Evolutionary conservation across 2,329 filamentous ascomycete species (phyloP), one percentile per base, ranked within the genome.

Genomic region (Trichoderma koningiopsis): DNA sequence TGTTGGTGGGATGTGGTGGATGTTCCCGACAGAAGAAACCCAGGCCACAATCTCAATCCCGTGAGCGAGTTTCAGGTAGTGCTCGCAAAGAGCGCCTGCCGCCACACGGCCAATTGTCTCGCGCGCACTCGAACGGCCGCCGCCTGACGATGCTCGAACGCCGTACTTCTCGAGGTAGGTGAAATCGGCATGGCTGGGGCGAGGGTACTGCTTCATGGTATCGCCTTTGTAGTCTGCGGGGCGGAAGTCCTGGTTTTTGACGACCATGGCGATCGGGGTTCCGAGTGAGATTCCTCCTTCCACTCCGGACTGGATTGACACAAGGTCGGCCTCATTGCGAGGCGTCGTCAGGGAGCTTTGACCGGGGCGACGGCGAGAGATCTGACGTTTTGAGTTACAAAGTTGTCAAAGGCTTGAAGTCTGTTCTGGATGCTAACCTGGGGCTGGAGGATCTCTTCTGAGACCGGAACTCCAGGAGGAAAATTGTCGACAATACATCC

Each of bases 101-200:
- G 95, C 94, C 27, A 98, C 95, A 74, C 95, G 88, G 72, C 91
- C 93, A 77, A 98, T 97, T 13, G 95, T 98, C 86, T 98, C 95
- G 73, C 95, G 86, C n/a, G 96, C 96, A 79, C 91, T 94, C 79
- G 91, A 94, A 72, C 96, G 88, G 66, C 96, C 95, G 74, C 96
- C 95, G 70, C 96, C 95, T 71, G 90, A 94, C 79, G 89, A 92
- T 47, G 96, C 94, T 84, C 96, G 96, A 74, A 96, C 90, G 69
- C 95, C 95, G 80, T 99, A 99, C 83, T 98, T 98, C 81, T 97
- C 92, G 71, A 97, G 86, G 83, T 98, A 98, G 71, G 96, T 98
- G 88, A 92, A 97, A 82, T 98, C 95, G 70, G 96, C 95, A 82
- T 98, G 96, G 78, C 90, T 93, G 43, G 95, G 96, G 63, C 96